Conservation (phyloP, 1,139 yeast genomes). For the Kluyveromyces marxianus region DNA sequence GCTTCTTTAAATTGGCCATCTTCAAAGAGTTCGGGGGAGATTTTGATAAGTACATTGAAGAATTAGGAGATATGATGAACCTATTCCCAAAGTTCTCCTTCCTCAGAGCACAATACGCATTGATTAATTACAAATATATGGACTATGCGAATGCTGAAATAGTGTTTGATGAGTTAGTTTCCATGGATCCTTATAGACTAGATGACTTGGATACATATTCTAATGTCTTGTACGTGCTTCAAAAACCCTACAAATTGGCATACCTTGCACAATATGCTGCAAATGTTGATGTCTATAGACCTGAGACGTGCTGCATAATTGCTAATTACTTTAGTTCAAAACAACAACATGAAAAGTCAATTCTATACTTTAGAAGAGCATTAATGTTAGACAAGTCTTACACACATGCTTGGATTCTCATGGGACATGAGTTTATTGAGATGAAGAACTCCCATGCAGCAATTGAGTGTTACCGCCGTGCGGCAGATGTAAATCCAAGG, state of each 20-base stretch:
- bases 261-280: constrained; percentile 81
- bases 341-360: constrained; percentile 91
- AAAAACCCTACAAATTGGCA: constrained; percentile 75
- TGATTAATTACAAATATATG: constrained; percentile 69
- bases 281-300: constrained; percentile 76
- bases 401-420: constrained; percentile 91
- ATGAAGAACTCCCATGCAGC: constrained; percentile 96
- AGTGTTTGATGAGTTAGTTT: constrained; percentile 66
- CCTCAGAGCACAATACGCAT: constrained; percentile 71
- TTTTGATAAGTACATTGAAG: constrained; percentile 42
- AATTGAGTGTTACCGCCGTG: constrained; percentile 88
- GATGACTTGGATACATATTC: constrained; percentile 91
- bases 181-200: constrained; percentile 75
- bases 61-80: constrained; percentile 40
- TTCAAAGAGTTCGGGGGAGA: constrained; percentile 78
- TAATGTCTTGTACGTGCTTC: constrained; percentile 91
- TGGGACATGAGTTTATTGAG: constrained; percentile 99
- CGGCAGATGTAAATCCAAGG: constrained; percentile 76
- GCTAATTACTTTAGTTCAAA: constrained; percentile 91
- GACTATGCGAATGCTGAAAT: constrained; percentile 76
- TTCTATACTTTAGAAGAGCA: constrained; percentile 87
- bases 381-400: constrained; percentile 72
- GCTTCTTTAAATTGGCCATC: constrained; percentile 60
- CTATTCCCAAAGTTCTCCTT: constrained; percentile 69
- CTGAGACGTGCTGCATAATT: constrained; percentile 90